A percentile compares a stretch with the other conserved stretches of the same genome.
Conservation (phyloP, 306 rosid species). For the Lathyrus sativus region DNA sequence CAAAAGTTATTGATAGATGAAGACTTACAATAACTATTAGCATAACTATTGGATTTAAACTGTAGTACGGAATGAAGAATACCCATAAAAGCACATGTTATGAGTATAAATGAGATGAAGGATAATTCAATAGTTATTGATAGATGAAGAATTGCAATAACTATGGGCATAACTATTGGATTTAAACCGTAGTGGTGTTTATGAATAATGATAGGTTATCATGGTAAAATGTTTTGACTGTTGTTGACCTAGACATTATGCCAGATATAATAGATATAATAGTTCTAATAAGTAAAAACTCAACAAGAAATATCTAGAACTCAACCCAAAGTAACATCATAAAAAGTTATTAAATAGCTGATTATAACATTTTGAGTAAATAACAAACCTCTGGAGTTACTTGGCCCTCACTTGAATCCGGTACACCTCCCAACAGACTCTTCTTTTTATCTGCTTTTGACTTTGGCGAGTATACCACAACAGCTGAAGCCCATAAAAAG, state of each 20-base stretch:
- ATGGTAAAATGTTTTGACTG: neutral
- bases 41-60: constrained; percentile 5
- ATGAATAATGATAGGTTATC: neutral
- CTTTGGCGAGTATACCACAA: constrained; percentile 77
- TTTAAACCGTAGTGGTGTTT: neutral
- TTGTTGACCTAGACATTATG: neutral
- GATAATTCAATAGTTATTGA: neutral
- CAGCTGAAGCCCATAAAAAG: constrained; percentile 60
- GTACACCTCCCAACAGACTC: constrained; percentile 68
- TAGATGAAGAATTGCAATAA: neutral
- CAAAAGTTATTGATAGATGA: neutral
- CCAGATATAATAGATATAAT: constrained; percentile 6
- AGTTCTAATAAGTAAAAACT: constrained; percentile 16
- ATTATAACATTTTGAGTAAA: constrained; percentile 24
- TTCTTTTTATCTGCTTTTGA: constrained; percentile 65
- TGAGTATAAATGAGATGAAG: constrained; percentile 9
- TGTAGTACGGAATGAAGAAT: neutral
- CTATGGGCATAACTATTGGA: neutral
- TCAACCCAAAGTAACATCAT: constrained; percentile 10
- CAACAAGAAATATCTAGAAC: constrained; percentile 13
- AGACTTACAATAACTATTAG: neutral
- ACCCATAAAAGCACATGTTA: neutral
- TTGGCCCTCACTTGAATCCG: constrained; percentile 58
- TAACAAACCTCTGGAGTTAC: constrained; percentile 56
- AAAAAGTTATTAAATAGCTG: constrained; percentile 16